These are phyloP conservation scores for Rosa hybrid DNA, from an alignment of 331 rosid species.

Conservation along the genomic window DNA sequence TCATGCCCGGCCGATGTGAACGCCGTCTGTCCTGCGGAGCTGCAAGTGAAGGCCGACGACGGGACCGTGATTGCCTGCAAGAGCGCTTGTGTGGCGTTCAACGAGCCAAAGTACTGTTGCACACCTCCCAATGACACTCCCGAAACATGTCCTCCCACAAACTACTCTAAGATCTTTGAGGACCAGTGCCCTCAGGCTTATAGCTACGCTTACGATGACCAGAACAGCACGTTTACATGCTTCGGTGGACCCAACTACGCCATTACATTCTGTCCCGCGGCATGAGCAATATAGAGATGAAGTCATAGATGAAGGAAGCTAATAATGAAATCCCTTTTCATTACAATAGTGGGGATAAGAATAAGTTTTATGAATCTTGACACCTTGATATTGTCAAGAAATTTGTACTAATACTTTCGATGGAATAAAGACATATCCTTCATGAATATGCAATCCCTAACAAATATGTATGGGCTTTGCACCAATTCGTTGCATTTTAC, in stretches of 20 bases:
- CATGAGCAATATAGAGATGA: slow-evolving; percentile 25
- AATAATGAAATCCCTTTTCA: background rate
- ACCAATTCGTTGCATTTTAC: background rate
- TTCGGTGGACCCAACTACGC: slow-evolving; percentile 33
- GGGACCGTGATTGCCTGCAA: slow-evolving; percentile 55
- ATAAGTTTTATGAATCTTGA: background rate
- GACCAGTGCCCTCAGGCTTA: slow-evolving; percentile 56
- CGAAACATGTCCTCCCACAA: slow-evolving; percentile 38
- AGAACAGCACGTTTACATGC: slow-evolving; percentile 46
- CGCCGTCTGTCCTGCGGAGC: slow-evolving; percentile 21
- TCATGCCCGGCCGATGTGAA: slow-evolving; percentile 44
- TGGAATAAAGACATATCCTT: background rate
- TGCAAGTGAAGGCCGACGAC: slow-evolving; percentile 32
- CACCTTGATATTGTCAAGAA: background rate
- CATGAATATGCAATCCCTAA: background rate
- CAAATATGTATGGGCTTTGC: background rate
- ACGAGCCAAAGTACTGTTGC: slow-evolving; percentile 46
- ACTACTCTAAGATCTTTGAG: slow-evolving; percentile 33
- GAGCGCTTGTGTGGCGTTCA: slow-evolving; percentile 58
- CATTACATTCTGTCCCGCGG: slow-evolving; percentile 48
- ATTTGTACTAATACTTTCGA: background rate
- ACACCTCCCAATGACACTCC: background rate
- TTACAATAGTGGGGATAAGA: background rate
- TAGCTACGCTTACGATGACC: slow-evolving; percentile 53
- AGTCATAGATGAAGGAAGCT: background rate